These are phyloP conservation scores for Fusarium scirpi DNA, from an alignment of 2,329 filamentous ascomycete genomes.

Conservation along the genomic window DNA sequence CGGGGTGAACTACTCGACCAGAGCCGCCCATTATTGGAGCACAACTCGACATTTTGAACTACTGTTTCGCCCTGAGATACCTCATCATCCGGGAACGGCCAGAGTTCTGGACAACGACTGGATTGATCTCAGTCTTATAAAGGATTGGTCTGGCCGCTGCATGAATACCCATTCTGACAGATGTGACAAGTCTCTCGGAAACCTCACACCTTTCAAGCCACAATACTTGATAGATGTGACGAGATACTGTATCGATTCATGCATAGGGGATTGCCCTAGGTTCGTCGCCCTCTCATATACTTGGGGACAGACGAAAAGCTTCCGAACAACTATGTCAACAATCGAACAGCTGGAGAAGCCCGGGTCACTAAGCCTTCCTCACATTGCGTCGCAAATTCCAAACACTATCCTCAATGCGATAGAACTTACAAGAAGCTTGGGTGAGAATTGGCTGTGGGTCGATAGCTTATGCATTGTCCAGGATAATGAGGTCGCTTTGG, in stretches of 20 bases:
- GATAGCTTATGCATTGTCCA: not conserved
- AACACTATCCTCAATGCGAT: not conserved
- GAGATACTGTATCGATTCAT: not conserved
- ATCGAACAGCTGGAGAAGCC: not conserved
- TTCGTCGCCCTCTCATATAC: not conserved
- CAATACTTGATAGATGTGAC: not conserved
- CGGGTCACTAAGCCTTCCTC: not conserved
- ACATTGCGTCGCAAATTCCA: not conserved
- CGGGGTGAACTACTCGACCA: not conserved
- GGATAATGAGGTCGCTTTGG: not conserved
- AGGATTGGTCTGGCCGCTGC: not conserved
- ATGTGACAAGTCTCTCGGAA: not conserved
- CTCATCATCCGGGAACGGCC: not conserved
- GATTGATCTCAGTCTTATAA: not conserved
- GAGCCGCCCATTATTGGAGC: accelerated
- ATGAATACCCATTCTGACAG: not conserved
- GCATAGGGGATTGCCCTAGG: accelerated
- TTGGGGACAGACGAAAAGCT: not conserved
- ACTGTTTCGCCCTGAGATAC: not conserved
- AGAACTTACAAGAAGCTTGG: not conserved
- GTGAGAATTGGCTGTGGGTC: not conserved
- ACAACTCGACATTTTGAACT: not conserved
- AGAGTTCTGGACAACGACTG: not conserved
- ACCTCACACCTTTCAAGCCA: not conserved
- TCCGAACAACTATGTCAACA: not conserved